Conservation (phyloP, 805 yeast genomes). For the Saccharomycopsis sp. region DNA sequence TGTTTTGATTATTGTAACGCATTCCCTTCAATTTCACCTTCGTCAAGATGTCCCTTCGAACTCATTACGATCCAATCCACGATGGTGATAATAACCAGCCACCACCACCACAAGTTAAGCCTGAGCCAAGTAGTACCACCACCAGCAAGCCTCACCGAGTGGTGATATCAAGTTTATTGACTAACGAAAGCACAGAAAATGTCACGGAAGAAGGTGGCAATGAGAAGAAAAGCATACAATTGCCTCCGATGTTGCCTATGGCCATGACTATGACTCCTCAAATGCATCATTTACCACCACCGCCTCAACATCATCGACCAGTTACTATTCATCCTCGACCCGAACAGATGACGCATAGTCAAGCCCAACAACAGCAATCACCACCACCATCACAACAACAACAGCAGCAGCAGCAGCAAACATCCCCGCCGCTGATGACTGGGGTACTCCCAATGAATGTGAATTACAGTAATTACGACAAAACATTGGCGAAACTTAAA, state of each 20-base stretch:
- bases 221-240: no score
- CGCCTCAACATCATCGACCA: not conserved
- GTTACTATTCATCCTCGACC: not conserved
- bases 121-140: not conserved
- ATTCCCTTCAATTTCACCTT: not conserved
- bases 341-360: not conserved
- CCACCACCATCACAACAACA: not conserved
- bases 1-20: no score
- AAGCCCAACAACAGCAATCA: not conserved
- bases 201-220: not conserved
- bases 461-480: no score
- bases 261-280: not conserved
- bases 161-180: slow-evolving; percentile 3
- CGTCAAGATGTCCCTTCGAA: slow-evolving; percentile 10
- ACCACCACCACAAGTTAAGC: not conserved
- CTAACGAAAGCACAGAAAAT: not conserved
- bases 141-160: not conserved
- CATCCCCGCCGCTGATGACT: not conserved
- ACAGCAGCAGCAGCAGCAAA: not conserved
- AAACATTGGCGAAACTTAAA: slow-evolving; percentile 7
- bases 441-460: no score
- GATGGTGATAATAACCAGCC: slow-evolving; percentile 6
- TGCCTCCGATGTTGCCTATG: no score
- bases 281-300: not conserved
- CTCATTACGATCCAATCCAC: slow-evolving; percentile 20